phyloP scores from a whole-genome alignment of 306 rosid genomes.

The Trifolium fragiferum region DNA sequence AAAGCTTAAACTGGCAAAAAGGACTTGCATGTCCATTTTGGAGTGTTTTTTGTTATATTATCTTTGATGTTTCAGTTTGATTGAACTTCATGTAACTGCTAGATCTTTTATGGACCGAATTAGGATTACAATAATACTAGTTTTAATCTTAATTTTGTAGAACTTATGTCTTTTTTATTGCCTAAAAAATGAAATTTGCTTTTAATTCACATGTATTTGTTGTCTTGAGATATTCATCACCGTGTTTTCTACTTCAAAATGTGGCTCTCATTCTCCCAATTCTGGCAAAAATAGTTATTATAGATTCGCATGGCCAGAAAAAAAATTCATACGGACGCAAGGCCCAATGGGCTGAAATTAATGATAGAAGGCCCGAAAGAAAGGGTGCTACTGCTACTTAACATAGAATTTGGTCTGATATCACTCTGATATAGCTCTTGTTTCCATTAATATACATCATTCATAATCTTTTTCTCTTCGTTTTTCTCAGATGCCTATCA shows the following conservation, averaged over 20 bases:
- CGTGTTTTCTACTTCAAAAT: not conserved
- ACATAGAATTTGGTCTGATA: not conserved
- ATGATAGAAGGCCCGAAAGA: too few relatives aligned
- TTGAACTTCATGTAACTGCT: slow-evolving; percentile 39
- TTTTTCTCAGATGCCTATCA: too few relatives aligned
- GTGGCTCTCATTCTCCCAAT: not conserved
- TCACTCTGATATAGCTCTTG: too few relatives aligned
- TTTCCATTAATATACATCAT: too few relatives aligned
- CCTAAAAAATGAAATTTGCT: slow-evolving; percentile 4
- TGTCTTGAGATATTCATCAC: not conserved
- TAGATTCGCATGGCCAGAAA: not conserved
- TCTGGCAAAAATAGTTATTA: not conserved
- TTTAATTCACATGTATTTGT: slow-evolving; percentile 6
- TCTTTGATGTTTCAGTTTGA: slow-evolving; percentile 28
- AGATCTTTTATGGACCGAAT: slow-evolving; percentile 29
- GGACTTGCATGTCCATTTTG: slow-evolving; percentile 21
- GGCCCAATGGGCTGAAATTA: too few relatives aligned
- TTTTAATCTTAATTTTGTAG: slow-evolving; percentile 27
- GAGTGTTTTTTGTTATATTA: slow-evolving; percentile 24
- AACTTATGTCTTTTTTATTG: slow-evolving; percentile 11
- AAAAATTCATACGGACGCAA: too few relatives aligned
- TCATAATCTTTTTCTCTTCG: too few relatives aligned
- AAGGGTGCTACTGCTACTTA: not conserved
- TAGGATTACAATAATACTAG: slow-evolving; percentile 30
- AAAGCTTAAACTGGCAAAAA: slow-evolving; percentile 49